Evolutionary conservation across 2,329 filamentous ascomycete species (phyloP).

Genomic region (Fusarium haematococcum): DNA sequence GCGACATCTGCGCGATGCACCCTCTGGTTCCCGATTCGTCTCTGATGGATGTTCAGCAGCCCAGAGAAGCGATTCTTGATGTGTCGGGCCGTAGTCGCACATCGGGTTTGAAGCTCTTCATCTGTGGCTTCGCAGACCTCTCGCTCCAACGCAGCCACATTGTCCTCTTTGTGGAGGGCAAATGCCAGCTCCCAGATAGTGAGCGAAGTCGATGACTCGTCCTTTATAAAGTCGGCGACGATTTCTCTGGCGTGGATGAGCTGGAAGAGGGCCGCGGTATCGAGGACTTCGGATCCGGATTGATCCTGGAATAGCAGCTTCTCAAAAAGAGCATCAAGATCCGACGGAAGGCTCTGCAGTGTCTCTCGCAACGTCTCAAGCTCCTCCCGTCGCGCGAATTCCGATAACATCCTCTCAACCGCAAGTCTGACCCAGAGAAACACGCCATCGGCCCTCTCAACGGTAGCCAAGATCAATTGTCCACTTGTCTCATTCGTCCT

Average conservation of each 20-base stretch:
- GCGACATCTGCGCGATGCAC: neutral
- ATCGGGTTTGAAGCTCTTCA: constrained; percentile 31
- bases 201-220: constrained; percentile 47
- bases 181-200: constrained; percentile 51
- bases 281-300: constrained; percentile 13
- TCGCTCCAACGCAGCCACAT: constrained; percentile 23
- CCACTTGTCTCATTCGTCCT: neutral
- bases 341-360: constrained; percentile 36
- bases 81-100: constrained; percentile 16
- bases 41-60: constrained; percentile 42
- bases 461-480: constrained; percentile 26
- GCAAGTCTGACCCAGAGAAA: constrained; percentile 51
- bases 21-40: constrained; percentile 26
- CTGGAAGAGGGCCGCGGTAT: constrained; percentile 45
- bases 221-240: constrained; percentile 48
- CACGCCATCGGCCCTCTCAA: constrained; percentile 46
- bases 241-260: constrained; percentile 48
- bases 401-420: constrained; percentile 43
- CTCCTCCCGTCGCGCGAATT: constrained; percentile 1
- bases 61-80: constrained; percentile 41
- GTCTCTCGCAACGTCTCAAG: constrained; percentile 10
- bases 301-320: constrained; percentile 48
- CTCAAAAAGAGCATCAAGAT: constrained; percentile 47
- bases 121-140: constrained; percentile 38
- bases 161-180: constrained; percentile 37